Evolutionary conservation across 208 protist species (phyloP), one percentile per base, ranked within the genome.

Genomic region (Acanthamoeba rhysodes): DNA sequence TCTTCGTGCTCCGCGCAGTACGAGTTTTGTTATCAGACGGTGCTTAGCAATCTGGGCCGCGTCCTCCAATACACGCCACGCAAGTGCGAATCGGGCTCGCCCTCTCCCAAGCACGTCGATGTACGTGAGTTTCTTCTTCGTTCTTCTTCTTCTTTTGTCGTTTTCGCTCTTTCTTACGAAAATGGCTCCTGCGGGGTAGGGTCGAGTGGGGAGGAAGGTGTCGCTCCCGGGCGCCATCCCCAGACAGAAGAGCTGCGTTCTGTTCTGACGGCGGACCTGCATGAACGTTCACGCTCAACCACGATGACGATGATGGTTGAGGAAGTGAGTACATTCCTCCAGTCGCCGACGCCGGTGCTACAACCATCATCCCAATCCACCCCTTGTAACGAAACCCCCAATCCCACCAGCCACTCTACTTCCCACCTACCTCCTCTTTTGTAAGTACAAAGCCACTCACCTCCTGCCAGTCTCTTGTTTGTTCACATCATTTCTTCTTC

Each of bases 21-120:
- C 48, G 78, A 24, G n/a, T 85, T 85, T 85, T 85, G 78, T 85
- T 85, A 85, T 32, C 34, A 85, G 78, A 85, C 48, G 34, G 78
- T 85, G 48, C 45, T 85, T 3, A 50, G 78, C 48, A 85, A 85
- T 32, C 18, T 85, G 18, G 78, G 48, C 14, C 78, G 78, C 37
- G 78, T 48, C 24, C 78, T 85, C 7, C 34, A 57, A 22, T 78
- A 34, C 32, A 32, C 78, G 48, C 20, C 78, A 6, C 45, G 45
- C 27, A 85, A 85, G 78, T 10, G 48, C 24, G 48, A 59, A 3
- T 2, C 78, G 22, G 78, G 24, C 37, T 50, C 78, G 78, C 45
- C 78, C 10, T 59, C 45, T 27, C 10, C 41, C 78, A 85, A 59
- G 48, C 29, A n/a, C 24, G 45, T 48, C 45, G 45, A 85, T 3